Percentiles rank a stretch among this genome's conserved stretches.
These are phyloP conservation scores for Pharus latifolius DNA, from an alignment of 176 grass and related monocot species.

Conservation along the genomic window DNA sequence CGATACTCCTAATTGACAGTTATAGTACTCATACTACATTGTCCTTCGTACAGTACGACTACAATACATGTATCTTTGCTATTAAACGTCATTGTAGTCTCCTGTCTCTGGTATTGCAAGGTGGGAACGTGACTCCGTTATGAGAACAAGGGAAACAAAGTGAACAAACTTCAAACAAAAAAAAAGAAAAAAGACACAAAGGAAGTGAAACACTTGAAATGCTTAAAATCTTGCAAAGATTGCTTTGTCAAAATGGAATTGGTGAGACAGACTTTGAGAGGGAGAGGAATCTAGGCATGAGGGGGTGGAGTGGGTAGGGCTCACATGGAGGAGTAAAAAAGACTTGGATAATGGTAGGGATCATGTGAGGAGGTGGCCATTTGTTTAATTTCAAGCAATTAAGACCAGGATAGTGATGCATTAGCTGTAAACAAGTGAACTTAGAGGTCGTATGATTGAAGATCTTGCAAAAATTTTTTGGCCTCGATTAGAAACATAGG, in stretches of 20 bases:
- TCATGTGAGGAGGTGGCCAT: constrained; percentile 39
- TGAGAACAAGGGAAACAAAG: constrained; percentile 20
- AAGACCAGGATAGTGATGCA: constrained; percentile 13
- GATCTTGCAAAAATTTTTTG: no score
- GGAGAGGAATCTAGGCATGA: constrained; percentile 47
- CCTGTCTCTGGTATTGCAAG: no score
- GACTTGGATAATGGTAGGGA: constrained; percentile 22
- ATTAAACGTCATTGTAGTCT: no score
- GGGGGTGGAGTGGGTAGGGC: constrained; percentile 30
- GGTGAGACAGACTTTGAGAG: not conserved
- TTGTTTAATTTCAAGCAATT: constrained; percentile 25
- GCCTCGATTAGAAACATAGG: no score
- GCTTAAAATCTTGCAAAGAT: not conserved
- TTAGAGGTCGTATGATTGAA: no score
- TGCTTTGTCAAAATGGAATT: constrained; percentile 11
- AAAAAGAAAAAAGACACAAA: no score
- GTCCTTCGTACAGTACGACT: no score
- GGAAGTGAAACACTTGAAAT: no score
- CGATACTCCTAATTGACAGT: no score
- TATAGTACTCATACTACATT: no score
- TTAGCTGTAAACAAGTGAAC: constrained; percentile 16
- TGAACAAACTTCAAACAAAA: not conserved
- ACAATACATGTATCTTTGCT: no score
- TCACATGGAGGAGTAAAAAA: constrained; percentile 33
- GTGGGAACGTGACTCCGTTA: no score